These are phyloP conservation scores for Zymoseptoria tritici DNA, from an alignment of 2,329 filamentous ascomycete species.

Conservation along the genomic window DNA sequence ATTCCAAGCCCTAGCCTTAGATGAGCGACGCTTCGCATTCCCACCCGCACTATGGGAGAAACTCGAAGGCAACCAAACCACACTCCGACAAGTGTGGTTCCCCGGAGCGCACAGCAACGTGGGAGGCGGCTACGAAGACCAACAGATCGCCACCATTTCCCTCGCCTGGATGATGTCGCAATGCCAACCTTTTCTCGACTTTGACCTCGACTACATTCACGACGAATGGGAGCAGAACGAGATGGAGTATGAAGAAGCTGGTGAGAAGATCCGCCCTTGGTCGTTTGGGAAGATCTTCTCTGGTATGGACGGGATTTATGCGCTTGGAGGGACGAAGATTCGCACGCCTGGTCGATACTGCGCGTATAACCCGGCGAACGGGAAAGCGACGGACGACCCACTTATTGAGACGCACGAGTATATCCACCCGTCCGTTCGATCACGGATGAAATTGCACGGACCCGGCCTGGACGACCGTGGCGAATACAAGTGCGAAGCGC, in stretches of 20 bases:
- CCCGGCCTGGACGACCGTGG: slow-evolving; percentile 41
- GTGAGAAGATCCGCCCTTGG: slow-evolving; percentile 41
- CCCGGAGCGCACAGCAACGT: slow-evolving; percentile 41
- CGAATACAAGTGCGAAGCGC: slow-evolving; percentile 37
- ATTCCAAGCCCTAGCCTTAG: slow-evolving; percentile 40
- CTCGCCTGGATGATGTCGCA: slow-evolving; percentile 53
- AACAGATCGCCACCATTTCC: slow-evolving; percentile 45
- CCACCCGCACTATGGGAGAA: slow-evolving; percentile 39
- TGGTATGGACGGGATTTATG: slow-evolving; percentile 40
- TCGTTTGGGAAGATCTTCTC: slow-evolving; percentile 42
- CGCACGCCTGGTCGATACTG: slow-evolving; percentile 44
- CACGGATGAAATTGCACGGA: slow-evolving; percentile 38
- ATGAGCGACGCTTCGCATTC: slow-evolving; percentile 37
- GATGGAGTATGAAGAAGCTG: slow-evolving; percentile 35
- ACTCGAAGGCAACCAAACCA: slow-evolving; percentile 36
- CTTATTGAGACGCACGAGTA: slow-evolving; percentile 46
- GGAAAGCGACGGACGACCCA: slow-evolving; percentile 35
- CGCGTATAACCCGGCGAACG: slow-evolving; percentile 38
- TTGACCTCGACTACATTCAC: slow-evolving; percentile 41
- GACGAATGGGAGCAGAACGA: slow-evolving; percentile 41
- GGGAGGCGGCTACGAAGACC: slow-evolving; percentile 40
- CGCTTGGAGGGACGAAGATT: slow-evolving; percentile 38
- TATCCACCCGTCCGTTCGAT: slow-evolving; percentile 43
- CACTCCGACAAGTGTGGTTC: slow-evolving; percentile 43
- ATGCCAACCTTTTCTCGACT: slow-evolving; percentile 41